A percentile compares a stretch with the other conserved stretches of the same genome.
These are phyloP conservation scores for Saccharomycopsis javanensis DNA, from an alignment of 805 yeast genomes.

Conservation along the genomic window DNA sequence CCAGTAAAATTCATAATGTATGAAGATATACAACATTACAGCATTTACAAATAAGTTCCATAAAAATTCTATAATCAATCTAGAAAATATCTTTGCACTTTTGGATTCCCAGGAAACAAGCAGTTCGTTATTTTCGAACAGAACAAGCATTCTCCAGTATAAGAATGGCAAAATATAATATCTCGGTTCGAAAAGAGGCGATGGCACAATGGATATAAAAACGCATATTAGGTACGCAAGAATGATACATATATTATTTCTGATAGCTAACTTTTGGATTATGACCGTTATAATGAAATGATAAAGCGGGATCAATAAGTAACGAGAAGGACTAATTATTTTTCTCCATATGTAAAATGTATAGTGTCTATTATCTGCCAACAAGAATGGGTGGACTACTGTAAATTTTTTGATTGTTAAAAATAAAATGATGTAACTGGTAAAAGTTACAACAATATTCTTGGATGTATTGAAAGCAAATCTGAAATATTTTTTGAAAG, in stretches of 20 bases:
- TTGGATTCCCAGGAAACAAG: conserved; percentile 19
- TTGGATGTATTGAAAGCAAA: conserved; percentile 25
- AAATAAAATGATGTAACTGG: conserved; percentile 28
- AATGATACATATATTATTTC: conserved; percentile 27
- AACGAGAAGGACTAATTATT: conserved; percentile 42
- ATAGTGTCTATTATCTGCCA: conserved; percentile 92
- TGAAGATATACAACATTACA: conserved; percentile 44
- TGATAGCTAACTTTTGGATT: conserved; percentile 1
- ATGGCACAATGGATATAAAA: conserved; percentile 60
- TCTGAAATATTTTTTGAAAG: conserved; percentile 32
- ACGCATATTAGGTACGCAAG: conserved; percentile 44
- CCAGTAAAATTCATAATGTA: conserved; percentile 61
- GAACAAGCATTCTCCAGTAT: conserved; percentile 55
- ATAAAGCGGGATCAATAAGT: conserved; percentile 54
- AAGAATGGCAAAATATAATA: conserved; percentile 78
- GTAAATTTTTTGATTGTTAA: conserved; percentile 54
- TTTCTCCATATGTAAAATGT: conserved; percentile 77
- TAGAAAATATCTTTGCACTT: conserved; percentile 15
- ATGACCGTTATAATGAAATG: conserved; percentile 40
- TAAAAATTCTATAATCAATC: conserved; percentile 43
- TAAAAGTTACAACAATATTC: conserved; percentile 13
- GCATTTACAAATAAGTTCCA: conserved; percentile 56
- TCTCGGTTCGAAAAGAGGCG: conserved; percentile 91
- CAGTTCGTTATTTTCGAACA: conserved; percentile 21
- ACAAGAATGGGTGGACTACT: conserved; percentile 75